Evolutionary conservation across 2,329 filamentous ascomycete genomes (phyloP).

Genomic region (Thielaviopsis populi): DNA sequence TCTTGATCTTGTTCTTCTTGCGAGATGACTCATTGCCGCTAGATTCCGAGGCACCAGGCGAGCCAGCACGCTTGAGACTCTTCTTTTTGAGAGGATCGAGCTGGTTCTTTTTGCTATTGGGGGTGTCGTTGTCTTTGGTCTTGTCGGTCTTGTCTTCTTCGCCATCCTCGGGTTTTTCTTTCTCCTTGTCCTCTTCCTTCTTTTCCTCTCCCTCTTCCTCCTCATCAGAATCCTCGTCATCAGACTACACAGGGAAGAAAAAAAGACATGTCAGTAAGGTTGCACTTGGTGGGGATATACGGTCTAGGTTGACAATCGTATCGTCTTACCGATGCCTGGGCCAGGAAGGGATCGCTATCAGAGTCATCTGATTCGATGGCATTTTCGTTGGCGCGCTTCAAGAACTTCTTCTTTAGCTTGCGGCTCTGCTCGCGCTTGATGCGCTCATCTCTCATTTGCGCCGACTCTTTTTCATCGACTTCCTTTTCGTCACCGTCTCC

Average conservation of each 20-base stretch:
- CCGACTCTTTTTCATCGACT: constrained; percentile 59
- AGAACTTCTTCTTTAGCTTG: constrained; percentile 61
- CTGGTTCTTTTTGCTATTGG: constrained; percentile 32
- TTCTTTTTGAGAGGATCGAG: constrained; percentile 40
- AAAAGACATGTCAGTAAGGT: background rate
- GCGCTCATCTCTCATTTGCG: constrained; percentile 53
- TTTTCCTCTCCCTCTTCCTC: constrained; percentile 26
- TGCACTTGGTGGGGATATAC: background rate
- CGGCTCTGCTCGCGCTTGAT: constrained; percentile 59
- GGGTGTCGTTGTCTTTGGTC: constrained; percentile 41
- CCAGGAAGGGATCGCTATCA: constrained; percentile 29
- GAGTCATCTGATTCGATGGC: constrained; percentile 63
- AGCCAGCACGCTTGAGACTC: constrained; percentile 68
- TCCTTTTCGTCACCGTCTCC: constrained; percentile 52
- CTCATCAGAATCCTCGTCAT: constrained; percentile 25
- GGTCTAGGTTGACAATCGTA: background rate
- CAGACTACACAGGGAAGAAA: background rate
- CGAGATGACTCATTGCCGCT: constrained; percentile 82
- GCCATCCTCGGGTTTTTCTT: constrained; percentile 43
- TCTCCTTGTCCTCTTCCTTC: constrained; percentile 35
- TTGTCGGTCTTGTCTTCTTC: constrained; percentile 42
- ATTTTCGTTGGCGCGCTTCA: constrained; percentile 71
- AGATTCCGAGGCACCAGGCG: constrained; percentile 75
- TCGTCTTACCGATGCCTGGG: constrained; percentile 23
- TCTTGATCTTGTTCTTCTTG: constrained; percentile 57